A percentile compares a stretch with the other conserved stretches of the same genome.
phyloP scores from a whole-genome alignment of 257 asterid genomes.

The Lavandula angustifolia region DNA sequence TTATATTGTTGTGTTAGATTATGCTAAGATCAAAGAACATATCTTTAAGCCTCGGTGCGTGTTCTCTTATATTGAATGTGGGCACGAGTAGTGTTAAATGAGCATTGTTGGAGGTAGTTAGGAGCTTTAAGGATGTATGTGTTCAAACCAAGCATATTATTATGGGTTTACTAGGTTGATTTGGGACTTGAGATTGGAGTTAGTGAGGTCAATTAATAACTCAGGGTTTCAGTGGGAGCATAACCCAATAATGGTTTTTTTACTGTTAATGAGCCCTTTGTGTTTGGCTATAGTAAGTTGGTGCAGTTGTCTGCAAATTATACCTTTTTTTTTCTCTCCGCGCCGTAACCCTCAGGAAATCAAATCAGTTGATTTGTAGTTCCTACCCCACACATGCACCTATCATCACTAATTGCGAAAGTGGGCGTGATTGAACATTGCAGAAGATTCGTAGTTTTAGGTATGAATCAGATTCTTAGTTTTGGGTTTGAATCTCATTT shows the following conservation, averaged over 20 bases:
- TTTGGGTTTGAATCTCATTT: constrained; percentile 12
- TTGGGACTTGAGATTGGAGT: not conserved
- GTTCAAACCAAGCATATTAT: constrained; percentile 13
- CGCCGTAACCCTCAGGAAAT: too few species aligned
- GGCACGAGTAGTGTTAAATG: not conserved
- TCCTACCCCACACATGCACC: too few species aligned
- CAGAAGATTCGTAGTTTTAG: not conserved
- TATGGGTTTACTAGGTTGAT: not conserved
- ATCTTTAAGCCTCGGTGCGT: constrained; percentile 3
- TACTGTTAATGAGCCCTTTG: too few species aligned
- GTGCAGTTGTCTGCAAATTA: too few species aligned
- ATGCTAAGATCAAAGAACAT: constrained; percentile 12
- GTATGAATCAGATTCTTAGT: too few species aligned
- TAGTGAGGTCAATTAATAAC: constrained; percentile 2
- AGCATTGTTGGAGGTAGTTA: constrained; percentile 6
- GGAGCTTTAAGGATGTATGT: not conserved
- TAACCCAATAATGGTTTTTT: too few species aligned
- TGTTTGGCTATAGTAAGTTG: too few species aligned
- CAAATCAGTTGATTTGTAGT: too few species aligned
- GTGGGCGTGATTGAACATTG: too few species aligned
- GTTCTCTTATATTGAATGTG: not conserved
- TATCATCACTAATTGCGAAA: too few species aligned
- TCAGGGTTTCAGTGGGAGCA: not conserved
- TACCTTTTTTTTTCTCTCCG: too few species aligned
- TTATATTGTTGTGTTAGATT: not conserved